Base-by-base conservation (phyloP, 2,329 filamentous ascomycete genomes). In the Mariannaea sp. region DNA sequence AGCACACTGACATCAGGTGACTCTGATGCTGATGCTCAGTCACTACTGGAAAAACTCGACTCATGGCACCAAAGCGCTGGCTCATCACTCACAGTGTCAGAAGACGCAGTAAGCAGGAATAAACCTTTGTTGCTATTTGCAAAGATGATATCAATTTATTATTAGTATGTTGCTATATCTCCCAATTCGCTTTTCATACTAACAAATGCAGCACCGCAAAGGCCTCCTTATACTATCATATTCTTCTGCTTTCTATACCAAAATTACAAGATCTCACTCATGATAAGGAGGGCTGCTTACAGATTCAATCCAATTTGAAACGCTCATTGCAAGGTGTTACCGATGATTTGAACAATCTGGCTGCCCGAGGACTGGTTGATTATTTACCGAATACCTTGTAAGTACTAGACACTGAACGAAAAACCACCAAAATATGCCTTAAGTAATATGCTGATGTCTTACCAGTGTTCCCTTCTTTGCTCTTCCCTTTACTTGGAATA, bases 371-470 rank as follows among this genome's bases (percentile, higher is more conserved):
- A 6, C 20, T 54, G 27, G 19, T 40, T 1, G 45, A 40, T 30
- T 54, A 49, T 12, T 36, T 54, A 20, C 45, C 51, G 14, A 54
- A 49, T 26, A 54, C 51, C 14, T 54, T 54, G 51, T 54, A 41
- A 40, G 51, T 36, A 13, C 19, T 14, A n/a, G n/a, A n/a, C 5
- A 17, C 32, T n/a, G 22, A 6, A 24, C 9, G 7, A 22, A 26
- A 22, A 26, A 17, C 35, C 2, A 46, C 17, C 16, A 13, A 26
- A 8, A 30, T 4, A 17, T 19, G 46, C 10, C 19, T 42, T 42
- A 38, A 45, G 13, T 54, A 49, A 12, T 49, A 30, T 1, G 13
- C 42, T 7, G 17, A 17, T 9, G 17, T 14, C 13, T 35, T 14
- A 9, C 6, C 13, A 17, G 6, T n/a, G 13, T n/a, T 13, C 38